Evolutionary conservation across 176 grass and related monocot species (phyloP).

Genomic region (Rhynchospora pubera): DNA sequence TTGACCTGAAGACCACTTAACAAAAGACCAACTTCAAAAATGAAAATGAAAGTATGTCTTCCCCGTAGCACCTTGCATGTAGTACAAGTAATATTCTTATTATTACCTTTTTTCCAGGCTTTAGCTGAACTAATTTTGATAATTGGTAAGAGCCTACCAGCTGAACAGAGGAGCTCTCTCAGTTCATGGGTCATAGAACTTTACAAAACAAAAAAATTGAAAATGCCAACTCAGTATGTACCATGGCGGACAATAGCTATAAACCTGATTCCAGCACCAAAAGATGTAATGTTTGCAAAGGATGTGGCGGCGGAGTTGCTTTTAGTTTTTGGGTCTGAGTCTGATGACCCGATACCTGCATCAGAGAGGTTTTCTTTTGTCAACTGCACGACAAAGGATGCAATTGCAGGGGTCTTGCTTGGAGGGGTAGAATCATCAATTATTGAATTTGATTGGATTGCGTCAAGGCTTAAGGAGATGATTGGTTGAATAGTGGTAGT

Average conservation of each 20-base stretch:
- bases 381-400: constrained; percentile 61
- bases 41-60: neutral
- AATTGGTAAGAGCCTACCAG: constrained; percentile 48
- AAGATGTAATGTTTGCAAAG: constrained; percentile 50
- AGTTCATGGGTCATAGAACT: constrained; percentile 47
- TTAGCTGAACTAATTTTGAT: constrained; percentile 56
- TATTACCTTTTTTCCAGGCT: constrained; percentile 33
- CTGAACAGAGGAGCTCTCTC: constrained; percentile 40
- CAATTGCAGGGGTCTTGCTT: constrained; percentile 45
- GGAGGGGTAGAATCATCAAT: constrained; percentile 58
- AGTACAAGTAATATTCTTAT: neutral
- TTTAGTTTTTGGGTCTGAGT: constrained; percentile 32
- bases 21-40: neutral
- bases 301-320: constrained; percentile 49
- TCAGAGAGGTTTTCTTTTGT: constrained; percentile 46
- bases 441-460: constrained; percentile 60
- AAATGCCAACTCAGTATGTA: constrained; percentile 38
- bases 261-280: constrained; percentile 42
- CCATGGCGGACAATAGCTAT: constrained; percentile 41
- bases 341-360: constrained; percentile 36
- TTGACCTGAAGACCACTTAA: neutral
- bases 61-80: neutral
- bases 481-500: constrained; percentile 35
- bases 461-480: constrained; percentile 54
- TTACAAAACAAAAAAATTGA: constrained; percentile 41